Conservation (phyloP, 2,329 filamentous ascomycete species). For the Fusarium heterosporum region DNA sequence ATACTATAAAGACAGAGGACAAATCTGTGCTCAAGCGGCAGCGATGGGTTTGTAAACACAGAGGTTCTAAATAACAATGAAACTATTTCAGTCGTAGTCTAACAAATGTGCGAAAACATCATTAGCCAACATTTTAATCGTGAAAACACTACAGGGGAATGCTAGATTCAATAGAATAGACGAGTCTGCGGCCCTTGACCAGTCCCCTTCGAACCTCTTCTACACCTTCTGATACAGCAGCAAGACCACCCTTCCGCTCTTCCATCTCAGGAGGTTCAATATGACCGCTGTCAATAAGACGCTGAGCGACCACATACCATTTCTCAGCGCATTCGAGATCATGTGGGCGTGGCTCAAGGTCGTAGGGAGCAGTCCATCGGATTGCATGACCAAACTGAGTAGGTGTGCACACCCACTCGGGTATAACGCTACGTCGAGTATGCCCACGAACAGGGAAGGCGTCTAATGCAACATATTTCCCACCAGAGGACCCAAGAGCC, state of each 20-base stretch:
- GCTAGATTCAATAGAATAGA: neutral
- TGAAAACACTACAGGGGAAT: neutral
- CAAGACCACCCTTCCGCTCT: neutral
- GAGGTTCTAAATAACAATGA: no score
- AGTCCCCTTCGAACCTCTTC: neutral
- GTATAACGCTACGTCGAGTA: slow-evolving; percentile 2
- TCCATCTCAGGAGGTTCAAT: neutral
- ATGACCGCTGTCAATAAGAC: neutral
- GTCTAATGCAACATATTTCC: slow-evolving; percentile 1
- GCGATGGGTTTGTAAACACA: no score
- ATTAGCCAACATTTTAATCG: neutral
- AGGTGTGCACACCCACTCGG: slow-evolving; percentile 1
- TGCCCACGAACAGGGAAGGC: slow-evolving; percentile 2
- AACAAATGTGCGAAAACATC: no score
- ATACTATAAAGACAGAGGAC: no score
- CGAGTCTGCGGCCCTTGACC: neutral
- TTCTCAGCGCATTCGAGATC: neutral
- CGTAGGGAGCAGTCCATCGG: neutral
- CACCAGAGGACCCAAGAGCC: neutral
- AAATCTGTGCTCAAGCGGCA: no score
- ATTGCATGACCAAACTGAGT: slow-evolving; percentile 4
- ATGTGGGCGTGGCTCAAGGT: neutral
- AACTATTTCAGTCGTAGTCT: no score
- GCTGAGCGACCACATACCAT: neutral
- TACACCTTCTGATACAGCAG: neutral